Base-by-base conservation (phyloP, 2,329 filamentous ascomycete genomes). In the Fusarium tjaetaba region DNA sequence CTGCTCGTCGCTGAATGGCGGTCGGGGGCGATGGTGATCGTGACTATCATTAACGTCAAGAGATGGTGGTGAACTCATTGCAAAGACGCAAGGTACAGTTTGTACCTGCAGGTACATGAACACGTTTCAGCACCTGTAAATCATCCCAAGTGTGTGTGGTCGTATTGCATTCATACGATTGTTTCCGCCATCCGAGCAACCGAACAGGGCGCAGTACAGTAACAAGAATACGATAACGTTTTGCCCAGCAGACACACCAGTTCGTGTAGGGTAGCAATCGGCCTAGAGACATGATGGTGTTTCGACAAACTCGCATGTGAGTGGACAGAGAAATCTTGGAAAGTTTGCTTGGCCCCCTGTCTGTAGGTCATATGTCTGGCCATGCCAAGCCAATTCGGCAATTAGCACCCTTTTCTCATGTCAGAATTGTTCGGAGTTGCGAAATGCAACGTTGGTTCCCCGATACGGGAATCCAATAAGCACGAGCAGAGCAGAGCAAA, bases 191-290 rank as follows among this genome's bases (percentile, higher is more conserved):
- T 66, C 57, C 52, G 46, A 55, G 45, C 16, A 57, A 34, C 41
- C 49, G 49, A 51, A 51, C 46, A 68, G 65, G 61, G 71, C 66
- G 56, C 70, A 68, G 41, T 30, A 26, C 34, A 24, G 18, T 49
- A 43, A 71, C 56, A 71, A 72, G 58, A 72, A 70, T 48, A 69
- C 62, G 62, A 72, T 43, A 51, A 28, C 24, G 30, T 32, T 65
- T 48, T 48, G 52, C 39, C 26, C 20, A 39, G 32, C 15, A 48
- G 53, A 34, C 53, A 70, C 48, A 60, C 55, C 43, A 28, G 26
- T 32, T 61, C 32, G 60, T 69, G n/a, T 63, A 74, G 68, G 72
- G 72, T 74, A 74, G 72, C 34, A 67, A 48, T 14, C 24, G 39
- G 46, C 24, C 36, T 48, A 32, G 57, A 41, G 52, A 48, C 45